phyloP scores from a whole-genome alignment of 176 grass and related monocot species.

The Zoysia japonica region DNA sequence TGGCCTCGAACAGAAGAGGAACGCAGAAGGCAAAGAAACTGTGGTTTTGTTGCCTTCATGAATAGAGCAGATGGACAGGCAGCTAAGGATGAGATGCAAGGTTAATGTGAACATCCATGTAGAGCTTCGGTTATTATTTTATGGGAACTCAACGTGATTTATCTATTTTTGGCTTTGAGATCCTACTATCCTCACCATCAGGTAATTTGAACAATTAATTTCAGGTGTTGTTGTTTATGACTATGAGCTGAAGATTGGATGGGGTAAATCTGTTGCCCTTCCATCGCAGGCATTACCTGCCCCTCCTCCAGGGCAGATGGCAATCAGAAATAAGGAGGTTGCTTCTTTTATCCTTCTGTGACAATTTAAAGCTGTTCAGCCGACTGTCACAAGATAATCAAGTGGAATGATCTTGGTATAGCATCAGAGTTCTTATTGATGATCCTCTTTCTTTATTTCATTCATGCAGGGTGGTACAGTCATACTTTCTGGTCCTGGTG shows the following conservation, averaged over 20 bases:
- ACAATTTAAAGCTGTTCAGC: constrained; percentile 1
- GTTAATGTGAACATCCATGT: constrained; percentile 44
- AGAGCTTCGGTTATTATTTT: constrained; percentile 23
- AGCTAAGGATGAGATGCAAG: constrained; percentile 99
- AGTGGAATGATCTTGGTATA: constrained; percentile 19
- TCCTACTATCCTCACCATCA: constrained; percentile 11
- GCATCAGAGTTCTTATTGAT: constrained; percentile 12
- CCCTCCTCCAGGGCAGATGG: constrained; percentile 97
- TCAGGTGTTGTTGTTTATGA: constrained; percentile 95
- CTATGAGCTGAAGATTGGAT: constrained; percentile 96
- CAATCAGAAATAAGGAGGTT: constrained; percentile 98
- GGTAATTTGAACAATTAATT: constrained; percentile 27
- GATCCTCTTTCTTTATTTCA: constrained; percentile 12
- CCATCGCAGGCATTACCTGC: constrained; percentile 92
- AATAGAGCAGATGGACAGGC: constrained; percentile 93
- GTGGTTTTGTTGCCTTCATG: constrained; percentile 99
- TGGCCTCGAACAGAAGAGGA: constrained; percentile 99
- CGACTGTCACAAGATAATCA: constrained; percentile 19
- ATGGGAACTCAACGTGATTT: constrained; percentile 17
- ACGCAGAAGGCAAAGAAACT: constrained; percentile 90
- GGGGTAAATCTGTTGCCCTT: constrained; percentile 97
- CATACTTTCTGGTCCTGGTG: constrained; percentile 83
- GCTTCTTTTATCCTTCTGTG: not conserved
- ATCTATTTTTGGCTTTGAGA: not conserved
- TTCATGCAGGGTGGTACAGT: constrained; percentile 78